phyloP scores from a whole-genome alignment of 1,139 yeast species.

The Scheffersomyces titani region DNA sequence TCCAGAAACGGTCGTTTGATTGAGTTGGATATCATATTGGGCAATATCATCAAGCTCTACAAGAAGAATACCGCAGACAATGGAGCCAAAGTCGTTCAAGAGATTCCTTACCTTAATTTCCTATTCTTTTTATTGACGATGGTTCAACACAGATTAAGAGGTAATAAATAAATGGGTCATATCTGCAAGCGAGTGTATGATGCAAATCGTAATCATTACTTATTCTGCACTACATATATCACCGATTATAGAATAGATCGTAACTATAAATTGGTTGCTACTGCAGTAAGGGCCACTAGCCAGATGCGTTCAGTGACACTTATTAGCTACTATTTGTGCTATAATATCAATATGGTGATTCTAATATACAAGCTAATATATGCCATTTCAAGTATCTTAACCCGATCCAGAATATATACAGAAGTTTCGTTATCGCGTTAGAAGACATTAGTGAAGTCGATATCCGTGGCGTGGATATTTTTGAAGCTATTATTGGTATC shows the following conservation, averaged over 20 bases:
- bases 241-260: background rate
- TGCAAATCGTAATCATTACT: no score
- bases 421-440: background rate
- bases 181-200: no score
- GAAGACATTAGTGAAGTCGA: slow-evolving; percentile 19
- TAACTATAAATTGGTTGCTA: background rate
- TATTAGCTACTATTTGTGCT: background rate
- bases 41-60: slow-evolving; percentile 21
- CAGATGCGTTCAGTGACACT: background rate
- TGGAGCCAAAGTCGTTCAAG: slow-evolving; percentile 5
- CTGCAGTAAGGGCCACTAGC: background rate
- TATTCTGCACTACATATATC: background rate
- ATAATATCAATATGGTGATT: background rate
- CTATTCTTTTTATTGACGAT: slow-evolving; percentile 38
- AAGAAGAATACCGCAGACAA: slow-evolving; percentile 8
- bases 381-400: background rate
- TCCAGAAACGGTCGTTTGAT: slow-evolving; percentile 66
- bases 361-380: background rate
- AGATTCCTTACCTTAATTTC: slow-evolving; percentile 23
- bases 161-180: background rate
- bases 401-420: background rate
- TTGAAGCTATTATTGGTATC: slow-evolving; percentile 1
- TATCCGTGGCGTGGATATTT: slow-evolving; percentile 10
- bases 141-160: slow-evolving; percentile 25
- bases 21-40: slow-evolving; percentile 59